phyloP scores from a whole-genome alignment of 805 yeast species.

The Barnettozyma californica region DNA sequence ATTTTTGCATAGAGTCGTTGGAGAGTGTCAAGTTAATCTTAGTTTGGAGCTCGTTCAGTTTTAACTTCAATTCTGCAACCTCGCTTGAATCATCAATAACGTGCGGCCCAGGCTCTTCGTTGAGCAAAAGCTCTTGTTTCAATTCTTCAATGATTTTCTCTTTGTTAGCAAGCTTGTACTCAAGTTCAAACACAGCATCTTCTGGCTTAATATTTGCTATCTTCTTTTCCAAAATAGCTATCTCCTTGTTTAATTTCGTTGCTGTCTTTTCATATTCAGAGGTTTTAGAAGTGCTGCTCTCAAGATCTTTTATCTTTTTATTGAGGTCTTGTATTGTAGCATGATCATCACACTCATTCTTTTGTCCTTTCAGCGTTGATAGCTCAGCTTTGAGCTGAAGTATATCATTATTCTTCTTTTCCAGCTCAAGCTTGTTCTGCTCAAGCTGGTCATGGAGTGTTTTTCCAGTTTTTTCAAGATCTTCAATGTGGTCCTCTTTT shows the following conservation, averaged over 20 bases:
- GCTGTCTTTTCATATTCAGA: background rate
- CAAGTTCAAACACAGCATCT: conserved; percentile 17
- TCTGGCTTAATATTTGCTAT: conserved; percentile 7
- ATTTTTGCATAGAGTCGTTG: background rate
- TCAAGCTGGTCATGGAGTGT: background rate
- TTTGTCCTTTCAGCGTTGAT: background rate
- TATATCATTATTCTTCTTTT: conserved; percentile 5
- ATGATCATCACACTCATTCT: background rate
- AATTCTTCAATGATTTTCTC: conserved; percentile 18
- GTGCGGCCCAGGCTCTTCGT: background rate
- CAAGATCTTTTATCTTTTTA: conserved; percentile 5
- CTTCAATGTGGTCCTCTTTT: conserved; percentile 21
- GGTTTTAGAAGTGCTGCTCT: background rate
- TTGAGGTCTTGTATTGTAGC: conserved; percentile 5
- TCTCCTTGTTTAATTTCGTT: background rate
- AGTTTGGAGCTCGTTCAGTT: background rate
- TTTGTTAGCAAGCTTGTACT: conserved; percentile 17
- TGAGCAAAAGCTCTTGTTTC: conserved; percentile 2
- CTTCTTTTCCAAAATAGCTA: conserved; percentile 8
- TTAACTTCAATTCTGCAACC: background rate
- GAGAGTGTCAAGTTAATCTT: background rate
- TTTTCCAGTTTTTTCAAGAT: conserved; percentile 3
- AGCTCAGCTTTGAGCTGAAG: background rate
- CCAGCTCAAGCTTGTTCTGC: background rate
- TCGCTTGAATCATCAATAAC: background rate